These are phyloP conservation scores for Kickxella alabastrina DNA, from an alignment of 192 early-diverging fungal species.

Conservation along the genomic window DNA sequence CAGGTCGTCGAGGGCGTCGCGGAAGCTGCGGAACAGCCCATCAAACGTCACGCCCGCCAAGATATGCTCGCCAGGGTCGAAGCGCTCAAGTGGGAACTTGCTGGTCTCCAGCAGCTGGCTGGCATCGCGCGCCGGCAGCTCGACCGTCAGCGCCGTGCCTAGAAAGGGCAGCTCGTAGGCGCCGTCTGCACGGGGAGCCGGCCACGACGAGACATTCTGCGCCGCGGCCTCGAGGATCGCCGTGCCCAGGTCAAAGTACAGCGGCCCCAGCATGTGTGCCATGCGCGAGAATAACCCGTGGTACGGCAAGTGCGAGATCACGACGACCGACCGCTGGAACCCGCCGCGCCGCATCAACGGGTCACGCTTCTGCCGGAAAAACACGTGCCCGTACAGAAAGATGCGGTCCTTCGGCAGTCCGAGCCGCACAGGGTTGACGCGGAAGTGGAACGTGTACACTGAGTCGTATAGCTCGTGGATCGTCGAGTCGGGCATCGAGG, in stretches of 20 bases:
- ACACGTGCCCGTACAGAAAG: conserved; percentile 79
- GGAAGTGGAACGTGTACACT: conserved; percentile 69
- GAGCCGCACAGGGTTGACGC: conserved; percentile 54
- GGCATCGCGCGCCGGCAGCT: conserved; percentile 60
- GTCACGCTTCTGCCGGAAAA: conserved; percentile 91
- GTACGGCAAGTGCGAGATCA: conserved; percentile 85
- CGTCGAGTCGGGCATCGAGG: conserved; percentile 73
- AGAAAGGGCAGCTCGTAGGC: conserved; percentile 72
- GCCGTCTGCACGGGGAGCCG: conserved; percentile 49
- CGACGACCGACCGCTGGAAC: conserved; percentile 88
- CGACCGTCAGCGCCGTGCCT: conserved; percentile 63
- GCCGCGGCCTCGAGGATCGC: conserved; percentile 76
- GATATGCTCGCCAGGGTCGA: conserved; percentile 68
- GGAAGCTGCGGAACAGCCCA: conserved; percentile 74
- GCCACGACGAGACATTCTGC: conserved; percentile 76
- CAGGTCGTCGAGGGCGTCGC: conserved; percentile 71
- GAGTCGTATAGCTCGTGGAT: conserved; percentile 71
- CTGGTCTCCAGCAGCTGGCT: conserved; percentile 73
- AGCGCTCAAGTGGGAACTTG: conserved; percentile 62
- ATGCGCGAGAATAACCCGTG: conserved; percentile 81
- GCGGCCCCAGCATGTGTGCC: conserved; percentile 69
- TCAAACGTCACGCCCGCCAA: conserved; percentile 63
- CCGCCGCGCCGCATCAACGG: conserved; percentile 79
- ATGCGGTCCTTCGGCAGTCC: conserved; percentile 41
- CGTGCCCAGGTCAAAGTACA: conserved; percentile 75